Evolutionary conservation across 148 eudicot species (phyloP).

Genomic region (Chenopodium album): DNA sequence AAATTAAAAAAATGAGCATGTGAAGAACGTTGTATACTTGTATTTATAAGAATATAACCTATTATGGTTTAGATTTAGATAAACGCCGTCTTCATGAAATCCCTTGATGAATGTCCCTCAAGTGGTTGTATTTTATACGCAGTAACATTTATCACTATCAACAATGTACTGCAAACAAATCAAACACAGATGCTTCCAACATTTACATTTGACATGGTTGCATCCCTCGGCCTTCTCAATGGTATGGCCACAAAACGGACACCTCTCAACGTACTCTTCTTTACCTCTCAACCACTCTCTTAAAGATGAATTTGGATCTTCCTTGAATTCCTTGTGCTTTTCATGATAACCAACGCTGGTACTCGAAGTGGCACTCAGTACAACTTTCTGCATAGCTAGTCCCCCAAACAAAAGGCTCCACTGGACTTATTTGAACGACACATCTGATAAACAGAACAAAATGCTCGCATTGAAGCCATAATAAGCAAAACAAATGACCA

Average conservation of each 20-base stretch:
- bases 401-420: constrained; percentile 65
- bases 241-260: constrained; percentile 68
- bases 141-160: no score
- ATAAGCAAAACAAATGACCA: no score
- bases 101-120: constrained; percentile 57
- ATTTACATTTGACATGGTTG: constrained; percentile 81
- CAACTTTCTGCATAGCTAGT: constrained; percentile 83
- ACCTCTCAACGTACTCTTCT: constrained; percentile 71
- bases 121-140: constrained; percentile 47
- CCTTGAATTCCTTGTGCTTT: constrained; percentile 28
- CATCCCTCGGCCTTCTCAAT: constrained; percentile 92
- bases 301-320: constrained; percentile 79
- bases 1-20: no score
- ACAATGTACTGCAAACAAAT: constrained; percentile 58
- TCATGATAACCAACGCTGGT: no score
- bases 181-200: constrained; percentile 90
- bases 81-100: constrained; percentile 19
- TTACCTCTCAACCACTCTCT: constrained; percentile 41
- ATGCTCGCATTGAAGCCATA: no score
- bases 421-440: constrained; percentile 17
- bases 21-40: not conserved
- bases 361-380: constrained; percentile 15
- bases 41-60: no score
- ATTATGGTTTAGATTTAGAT: not conserved
- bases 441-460: constrained; percentile 53